Evolutionary conservation across 495 filamentous ascomycete genomes (phyloP).

Genomic region (Penicillium diatomitis): DNA sequence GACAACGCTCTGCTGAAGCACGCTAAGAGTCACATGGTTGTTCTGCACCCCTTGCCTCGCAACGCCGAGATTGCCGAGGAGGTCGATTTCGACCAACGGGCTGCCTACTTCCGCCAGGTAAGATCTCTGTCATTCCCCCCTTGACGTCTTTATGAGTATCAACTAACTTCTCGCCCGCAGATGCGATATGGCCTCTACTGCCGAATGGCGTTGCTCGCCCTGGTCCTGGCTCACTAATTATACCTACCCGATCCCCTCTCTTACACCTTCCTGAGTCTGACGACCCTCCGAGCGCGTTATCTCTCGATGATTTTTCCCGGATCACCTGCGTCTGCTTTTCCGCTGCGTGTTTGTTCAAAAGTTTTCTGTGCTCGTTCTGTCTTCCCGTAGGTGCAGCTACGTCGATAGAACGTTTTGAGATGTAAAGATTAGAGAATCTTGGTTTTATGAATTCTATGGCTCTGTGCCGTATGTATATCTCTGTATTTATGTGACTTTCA

Average conservation of each 20-base stretch:
- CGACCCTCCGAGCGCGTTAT: slow-evolving; percentile 10
- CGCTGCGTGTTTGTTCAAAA: slow-evolving; percentile 19
- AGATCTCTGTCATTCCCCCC: slow-evolving; percentile 25
- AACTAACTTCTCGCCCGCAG: slow-evolving; percentile 46
- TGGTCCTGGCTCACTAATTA: slow-evolving; percentile 65
- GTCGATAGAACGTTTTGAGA: slow-evolving; percentile 17
- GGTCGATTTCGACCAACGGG: slow-evolving; percentile 93
- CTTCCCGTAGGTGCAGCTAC: slow-evolving; percentile 27
- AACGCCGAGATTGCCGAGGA: slow-evolving; percentile 90
- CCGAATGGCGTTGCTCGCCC: slow-evolving; percentile 89
- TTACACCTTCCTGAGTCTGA: slow-evolving; percentile 16
- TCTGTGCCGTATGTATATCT: slow-evolving; percentile 30
- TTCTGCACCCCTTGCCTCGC: slow-evolving; percentile 91
- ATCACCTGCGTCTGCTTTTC: slow-evolving; percentile 19
- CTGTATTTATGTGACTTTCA: slow-evolving; percentile 22
- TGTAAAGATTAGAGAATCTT: slow-evolving; percentile 41
- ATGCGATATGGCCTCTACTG: slow-evolving; percentile 98
- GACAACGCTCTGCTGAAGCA: slow-evolving; percentile 85
- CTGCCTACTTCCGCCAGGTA: slow-evolving; percentile 98
- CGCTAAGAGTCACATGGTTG: slow-evolving; percentile 82
- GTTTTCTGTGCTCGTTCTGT: slow-evolving; percentile 22
- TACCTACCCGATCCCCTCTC: slow-evolving; percentile 6
- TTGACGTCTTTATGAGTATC: background rate
- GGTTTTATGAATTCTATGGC: slow-evolving; percentile 30
- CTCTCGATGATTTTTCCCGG: slow-evolving; percentile 13